Evolutionary conservation across 2,329 filamentous ascomycete species (phyloP), one percentile per base, ranked within the genome.

Genomic region (Pseudogymnoascus sp.): DNA sequence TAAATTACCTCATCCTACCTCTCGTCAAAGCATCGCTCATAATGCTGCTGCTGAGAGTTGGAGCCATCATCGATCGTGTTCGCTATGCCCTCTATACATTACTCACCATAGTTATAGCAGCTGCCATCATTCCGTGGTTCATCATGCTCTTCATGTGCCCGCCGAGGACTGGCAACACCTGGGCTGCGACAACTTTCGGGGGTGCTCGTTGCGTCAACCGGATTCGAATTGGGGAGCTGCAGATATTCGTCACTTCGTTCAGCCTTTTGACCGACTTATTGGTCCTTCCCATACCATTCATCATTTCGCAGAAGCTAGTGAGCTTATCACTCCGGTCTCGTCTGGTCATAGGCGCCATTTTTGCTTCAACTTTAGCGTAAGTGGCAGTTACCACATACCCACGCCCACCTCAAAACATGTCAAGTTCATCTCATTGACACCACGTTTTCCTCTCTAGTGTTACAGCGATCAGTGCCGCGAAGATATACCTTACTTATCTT

Each of bases 101-200:
- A 24, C 44, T 50, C 29, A 24, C 24, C 1, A 29, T 50, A 4
- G 44, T 50, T 24, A 50, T 24, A 50, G 44, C 44, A 50, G 44
- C 44, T 16, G 44, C 44, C 44, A 14, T 50, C 16, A 50, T 50
- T 11, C 44, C 44, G 2, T 29, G 44, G 44, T 26, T 50, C 7
- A 50, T 50, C 44, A 50, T 50, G 44, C 44, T 50, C 44, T 50
- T 50, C 44, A 50, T 50, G 44, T 50, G 44, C 2, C 44, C 44
- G 44, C 44, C 44, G 14, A 50, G 24, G 44, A 50, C 44, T 16
- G 44, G 44, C 44, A 50, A 50, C 24, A 50, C 44, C 44, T 50
- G 44, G 44, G 24, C 44, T 16, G 4, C 44, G 0, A 50, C 44
- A 5, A 50, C 44, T 1, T 50, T 50, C 11, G 44, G 44, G 6